A percentile compares a stretch with the other conserved stretches of the same genome.
These are phyloP conservation scores for Penicillium crystallinum DNA, from an alignment of 495 filamentous ascomycete species.

Conservation along the genomic window DNA sequence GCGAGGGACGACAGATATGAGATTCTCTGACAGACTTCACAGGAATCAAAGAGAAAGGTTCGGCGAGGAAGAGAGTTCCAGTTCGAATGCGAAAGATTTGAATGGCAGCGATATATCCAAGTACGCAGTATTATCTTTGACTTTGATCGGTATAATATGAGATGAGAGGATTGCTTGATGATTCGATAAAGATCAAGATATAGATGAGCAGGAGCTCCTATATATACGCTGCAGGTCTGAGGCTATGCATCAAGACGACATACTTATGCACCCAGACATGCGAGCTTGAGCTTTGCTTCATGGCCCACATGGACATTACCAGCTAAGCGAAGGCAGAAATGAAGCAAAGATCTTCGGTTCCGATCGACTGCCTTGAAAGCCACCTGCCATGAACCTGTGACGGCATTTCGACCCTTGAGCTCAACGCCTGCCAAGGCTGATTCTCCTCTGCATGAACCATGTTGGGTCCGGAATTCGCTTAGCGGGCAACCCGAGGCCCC, in stretches of 20 bases:
- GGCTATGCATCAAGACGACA: slow-evolving; percentile 14
- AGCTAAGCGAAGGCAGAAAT: slow-evolving; percentile 17
- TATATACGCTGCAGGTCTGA: slow-evolving; percentile 15
- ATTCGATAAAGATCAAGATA: slow-evolving; percentile 3
- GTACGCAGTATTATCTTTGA: neutral
- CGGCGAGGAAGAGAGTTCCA: neutral
- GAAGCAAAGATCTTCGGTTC: slow-evolving; percentile 21
- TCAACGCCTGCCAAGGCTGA: slow-evolving; percentile 3
- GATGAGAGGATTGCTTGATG: neutral
- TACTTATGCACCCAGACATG: slow-evolving; percentile 17
- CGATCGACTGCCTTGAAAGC: slow-evolving; percentile 10
- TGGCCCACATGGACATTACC: slow-evolving; percentile 23
- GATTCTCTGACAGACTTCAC: neutral
- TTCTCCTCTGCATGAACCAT: slow-evolving; percentile 17
- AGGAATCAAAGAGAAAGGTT: neutral
- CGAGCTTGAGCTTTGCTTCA: slow-evolving; percentile 21
- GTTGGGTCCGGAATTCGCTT: slow-evolving; percentile 13
- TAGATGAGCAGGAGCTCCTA: slow-evolving; percentile 14
- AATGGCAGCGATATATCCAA: neutral
- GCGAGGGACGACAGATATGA: neutral
- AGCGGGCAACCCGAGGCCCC: slow-evolving; percentile 2
- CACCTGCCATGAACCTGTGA: slow-evolving; percentile 17
- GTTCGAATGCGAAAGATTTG: neutral
- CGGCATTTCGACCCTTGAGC: slow-evolving; percentile 16
- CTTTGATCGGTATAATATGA: neutral